Base-by-base conservation (phyloP, 2,329 filamentous ascomycete genomes). In the Fusarium graminum region DNA sequence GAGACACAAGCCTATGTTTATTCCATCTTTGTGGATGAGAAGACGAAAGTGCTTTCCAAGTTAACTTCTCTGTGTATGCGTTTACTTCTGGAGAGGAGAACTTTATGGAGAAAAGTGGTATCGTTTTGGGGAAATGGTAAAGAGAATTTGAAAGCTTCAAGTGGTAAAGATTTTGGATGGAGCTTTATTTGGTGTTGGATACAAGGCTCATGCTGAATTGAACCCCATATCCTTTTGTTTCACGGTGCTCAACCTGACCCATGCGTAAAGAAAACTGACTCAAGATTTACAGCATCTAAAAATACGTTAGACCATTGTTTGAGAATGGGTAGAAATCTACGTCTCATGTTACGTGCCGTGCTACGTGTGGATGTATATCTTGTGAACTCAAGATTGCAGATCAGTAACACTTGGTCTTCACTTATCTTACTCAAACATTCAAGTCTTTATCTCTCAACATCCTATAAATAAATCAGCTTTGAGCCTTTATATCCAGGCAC, bases 401-500 rank as follows among this genome's bases (percentile, higher is more conserved):
- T 9, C 12, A 16, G 4, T 26, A 10, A 13, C 25, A 16, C 38
- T 12, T 26, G 16, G 7, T 13, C 16, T 17, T 30, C 14, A 6
- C 47, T 30, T 19, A 17, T 17, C 26, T 16, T 12, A 34, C n/a
- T 65, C 47, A 74, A 32, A 73, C 66, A 41, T 68, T 52, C 19
- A 75, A 51, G 1, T 73, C 74, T 4, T 58, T 41, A 14, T 53
- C 52, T 52, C 65, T 67, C 43, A 76, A 42, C 40, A 53, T 57
- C n/a, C 64, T 50, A 52, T 70, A 69, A 22, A 22, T 25, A 75
- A n/a, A 38, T 57, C 54, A 14, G 43, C 59, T 26, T 59, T 1
- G 70, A 74, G n/a, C 68, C 58, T 12, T 46, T 25, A 47, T 73
- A 72, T 7, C 72, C 74, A 3, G 71, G 63, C n/a, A 76, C 77